A percentile compares a stretch with the other conserved stretches of the same genome.
These are phyloP conservation scores for Epichloe gansuensis DNA, from an alignment of 2,329 filamentous ascomycete species.

Conservation along the genomic window DNA sequence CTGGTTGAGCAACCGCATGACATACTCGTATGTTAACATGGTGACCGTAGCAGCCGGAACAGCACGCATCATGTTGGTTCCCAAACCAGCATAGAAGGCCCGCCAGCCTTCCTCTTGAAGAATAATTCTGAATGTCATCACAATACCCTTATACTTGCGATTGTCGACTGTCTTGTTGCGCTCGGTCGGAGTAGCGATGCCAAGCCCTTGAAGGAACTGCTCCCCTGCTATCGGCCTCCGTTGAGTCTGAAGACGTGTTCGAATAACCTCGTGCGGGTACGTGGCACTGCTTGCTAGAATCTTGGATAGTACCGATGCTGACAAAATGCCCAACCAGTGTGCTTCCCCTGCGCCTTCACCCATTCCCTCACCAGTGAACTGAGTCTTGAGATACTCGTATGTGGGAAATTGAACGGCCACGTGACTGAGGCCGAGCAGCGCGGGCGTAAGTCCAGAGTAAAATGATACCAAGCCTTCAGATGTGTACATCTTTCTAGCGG, in stretches of 20 bases:
- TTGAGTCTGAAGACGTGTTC: constrained; percentile 88
- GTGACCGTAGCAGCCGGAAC: constrained; percentile 93
- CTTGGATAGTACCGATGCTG: constrained; percentile 87
- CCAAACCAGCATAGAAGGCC: constrained; percentile 94
- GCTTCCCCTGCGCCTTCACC: constrained; percentile 45
- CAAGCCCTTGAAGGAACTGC: constrained; percentile 37
- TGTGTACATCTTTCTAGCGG: constrained; percentile 88
- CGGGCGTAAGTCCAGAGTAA: constrained; percentile 88
- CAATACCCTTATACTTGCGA: constrained; percentile 61
- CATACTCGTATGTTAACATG: constrained; percentile 90
- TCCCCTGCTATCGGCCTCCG: constrained; percentile 52
- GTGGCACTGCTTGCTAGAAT: constrained; percentile 88
- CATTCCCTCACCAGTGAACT: constrained; percentile 82
- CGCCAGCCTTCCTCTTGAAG: constrained; percentile 86
- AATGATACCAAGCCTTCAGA: constrained; percentile 82
- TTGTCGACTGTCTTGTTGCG: constrained; percentile 18
- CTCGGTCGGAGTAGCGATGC: constrained; percentile 23
- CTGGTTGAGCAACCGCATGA: constrained; percentile 40
- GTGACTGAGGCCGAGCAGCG: constrained; percentile 80
- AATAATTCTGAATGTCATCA: constrained; percentile 74
- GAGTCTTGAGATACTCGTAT: constrained; percentile 85
- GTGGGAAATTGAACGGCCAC: constrained; percentile 95
- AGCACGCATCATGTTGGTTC: constrained; percentile 92
- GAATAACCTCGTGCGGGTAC: constrained; percentile 92
- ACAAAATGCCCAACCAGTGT: constrained; percentile 73